Evolutionary conservation across 1,139 yeast genomes (phyloP).

Genomic region (Williopsis jadinii): DNA sequence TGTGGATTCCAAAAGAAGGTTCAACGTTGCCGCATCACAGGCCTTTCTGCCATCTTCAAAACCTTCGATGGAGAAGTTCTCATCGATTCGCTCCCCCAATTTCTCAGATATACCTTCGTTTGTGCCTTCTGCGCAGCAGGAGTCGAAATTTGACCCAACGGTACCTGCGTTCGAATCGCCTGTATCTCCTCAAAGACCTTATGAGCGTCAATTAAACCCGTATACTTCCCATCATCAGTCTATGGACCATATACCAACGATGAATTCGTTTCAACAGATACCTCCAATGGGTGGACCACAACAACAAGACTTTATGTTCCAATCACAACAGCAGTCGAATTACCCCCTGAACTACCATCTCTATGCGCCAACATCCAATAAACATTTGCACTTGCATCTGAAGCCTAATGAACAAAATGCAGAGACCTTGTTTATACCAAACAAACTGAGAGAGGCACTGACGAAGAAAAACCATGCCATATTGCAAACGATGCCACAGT

Average conservation of each 20-base stretch:
- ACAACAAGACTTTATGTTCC: slow-evolving; percentile 9
- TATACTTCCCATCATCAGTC: slow-evolving; percentile 11
- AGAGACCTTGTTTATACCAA: slow-evolving; percentile 64
- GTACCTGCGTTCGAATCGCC: slow-evolving; percentile 31
- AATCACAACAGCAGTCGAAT: slow-evolving; percentile 15
- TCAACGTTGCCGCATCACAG: slow-evolving; percentile 26
- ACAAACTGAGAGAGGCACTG: slow-evolving; percentile 63
- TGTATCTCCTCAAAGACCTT: slow-evolving; percentile 1
- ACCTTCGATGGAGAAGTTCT: neutral
- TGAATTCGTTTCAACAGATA: slow-evolving; percentile 5
- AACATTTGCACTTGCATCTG: slow-evolving; percentile 52
- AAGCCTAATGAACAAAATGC: slow-evolving; percentile 66
- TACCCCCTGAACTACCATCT: slow-evolving; percentile 80
- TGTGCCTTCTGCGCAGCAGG: slow-evolving; percentile 32
- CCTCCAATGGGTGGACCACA: slow-evolving; percentile 3
- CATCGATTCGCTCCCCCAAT: slow-evolving; percentile 41
- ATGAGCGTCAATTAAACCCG: slow-evolving; percentile 7
- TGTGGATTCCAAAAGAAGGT: slow-evolving; percentile 19
- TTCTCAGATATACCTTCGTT: slow-evolving; percentile 50
- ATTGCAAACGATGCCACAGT: slow-evolving; percentile 56
- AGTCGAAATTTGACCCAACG: slow-evolving; percentile 7
- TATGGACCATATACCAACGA: slow-evolving; percentile 1
- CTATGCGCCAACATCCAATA: slow-evolving; percentile 87
- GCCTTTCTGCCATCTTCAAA: slow-evolving; percentile 30
- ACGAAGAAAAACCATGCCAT: slow-evolving; percentile 77